Percentiles rank a stretch among this genome's conserved stretches.
phyloP scores from a whole-genome alignment of 148 eudicot species.

The Cornus suecica region DNA sequence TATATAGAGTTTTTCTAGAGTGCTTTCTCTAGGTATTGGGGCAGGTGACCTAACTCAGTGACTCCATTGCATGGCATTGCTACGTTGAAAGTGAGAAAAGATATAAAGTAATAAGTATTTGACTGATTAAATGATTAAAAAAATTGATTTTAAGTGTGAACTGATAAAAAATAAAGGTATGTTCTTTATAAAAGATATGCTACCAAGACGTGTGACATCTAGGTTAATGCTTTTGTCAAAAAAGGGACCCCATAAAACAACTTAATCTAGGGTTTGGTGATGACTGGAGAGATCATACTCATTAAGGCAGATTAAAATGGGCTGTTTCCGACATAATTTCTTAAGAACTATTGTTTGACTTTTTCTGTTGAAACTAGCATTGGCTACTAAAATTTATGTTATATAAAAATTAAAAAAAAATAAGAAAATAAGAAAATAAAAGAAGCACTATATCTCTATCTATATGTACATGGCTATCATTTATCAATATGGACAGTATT shows the following conservation, averaged over 20 bases:
- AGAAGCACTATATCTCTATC: too few relatives aligned
- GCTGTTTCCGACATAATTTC: not conserved
- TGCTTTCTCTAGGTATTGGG: not conserved
- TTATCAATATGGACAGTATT: too few relatives aligned
- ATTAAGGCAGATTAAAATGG: not conserved
- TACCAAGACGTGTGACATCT: not conserved
- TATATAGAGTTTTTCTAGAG: not conserved
- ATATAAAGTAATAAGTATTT: not conserved
- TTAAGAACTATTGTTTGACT: not conserved
- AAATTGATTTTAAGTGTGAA: not conserved
- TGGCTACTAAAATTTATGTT: not conserved
- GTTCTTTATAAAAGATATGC: not conserved
- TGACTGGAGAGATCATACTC: not conserved
- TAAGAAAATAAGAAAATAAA: too few relatives aligned
- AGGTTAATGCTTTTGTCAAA: not conserved
- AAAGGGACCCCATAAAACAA: not conserved
- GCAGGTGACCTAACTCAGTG: conserved; percentile 20
- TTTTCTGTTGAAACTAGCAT: not conserved
- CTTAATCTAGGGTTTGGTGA: conserved; percentile 8
- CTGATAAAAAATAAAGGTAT: not conserved
- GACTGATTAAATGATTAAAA: not conserved
- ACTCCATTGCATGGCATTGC: conserved; percentile 16
- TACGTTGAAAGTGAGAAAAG: not conserved
- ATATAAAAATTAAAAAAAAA: too few relatives aligned
- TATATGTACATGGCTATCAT: too few relatives aligned